These are phyloP conservation scores for Lentinus polychrous DNA, from an alignment of 1,284 basidiomycete genomes.

Conservation along the genomic window DNA sequence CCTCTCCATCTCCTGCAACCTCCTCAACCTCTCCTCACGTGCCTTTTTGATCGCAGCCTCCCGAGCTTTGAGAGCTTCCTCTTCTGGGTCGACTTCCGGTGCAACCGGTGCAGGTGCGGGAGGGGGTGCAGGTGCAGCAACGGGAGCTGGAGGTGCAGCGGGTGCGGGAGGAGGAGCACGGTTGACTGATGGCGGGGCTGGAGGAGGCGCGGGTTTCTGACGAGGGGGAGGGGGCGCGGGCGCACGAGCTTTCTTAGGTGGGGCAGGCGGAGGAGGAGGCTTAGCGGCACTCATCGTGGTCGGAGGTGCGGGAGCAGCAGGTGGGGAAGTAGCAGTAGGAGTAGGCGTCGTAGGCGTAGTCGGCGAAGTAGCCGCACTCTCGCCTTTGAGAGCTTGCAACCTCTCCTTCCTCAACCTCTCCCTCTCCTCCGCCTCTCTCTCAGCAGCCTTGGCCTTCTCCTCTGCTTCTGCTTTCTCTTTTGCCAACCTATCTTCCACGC, in stretches of 20 bases:
- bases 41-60: slow-evolving; percentile 15
- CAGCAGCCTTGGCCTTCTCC: slow-evolving; percentile 68
- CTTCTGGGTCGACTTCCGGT: slow-evolving; percentile 14
- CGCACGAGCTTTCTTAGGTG: slow-evolving; percentile 26
- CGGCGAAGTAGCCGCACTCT: slow-evolving; percentile 30
- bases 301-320: slow-evolving; percentile 23
- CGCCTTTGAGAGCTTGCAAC: slow-evolving; percentile 62
- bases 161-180: slow-evolving; percentile 19
- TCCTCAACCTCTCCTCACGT: slow-evolving; percentile 14
- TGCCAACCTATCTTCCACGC: slow-evolving; percentile 76
- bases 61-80: slow-evolving; percentile 13
- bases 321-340: slow-evolving; percentile 27
- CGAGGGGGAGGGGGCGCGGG: slow-evolving; percentile 43
- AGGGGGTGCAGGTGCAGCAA: slow-evolving; percentile 8
- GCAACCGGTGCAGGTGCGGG: slow-evolving; percentile 7
- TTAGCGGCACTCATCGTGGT: slow-evolving; percentile 21
- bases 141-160: slow-evolving; percentile 23
- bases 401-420: slow-evolving; percentile 64
- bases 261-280: slow-evolving; percentile 28
- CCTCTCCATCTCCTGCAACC: slow-evolving; percentile 32
- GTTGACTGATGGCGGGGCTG: too few relatives aligned
- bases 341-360: slow-evolving; percentile 22
- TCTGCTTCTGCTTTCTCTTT: slow-evolving; percentile 84
- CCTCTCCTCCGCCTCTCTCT: slow-evolving; percentile 72
- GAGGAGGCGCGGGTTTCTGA: slow-evolving; percentile 25